Percentiles rank a stretch among this genome's conserved stretches.
Conservation (phyloP, 441 rosid species). For the Adansonia rubrostipa region DNA sequence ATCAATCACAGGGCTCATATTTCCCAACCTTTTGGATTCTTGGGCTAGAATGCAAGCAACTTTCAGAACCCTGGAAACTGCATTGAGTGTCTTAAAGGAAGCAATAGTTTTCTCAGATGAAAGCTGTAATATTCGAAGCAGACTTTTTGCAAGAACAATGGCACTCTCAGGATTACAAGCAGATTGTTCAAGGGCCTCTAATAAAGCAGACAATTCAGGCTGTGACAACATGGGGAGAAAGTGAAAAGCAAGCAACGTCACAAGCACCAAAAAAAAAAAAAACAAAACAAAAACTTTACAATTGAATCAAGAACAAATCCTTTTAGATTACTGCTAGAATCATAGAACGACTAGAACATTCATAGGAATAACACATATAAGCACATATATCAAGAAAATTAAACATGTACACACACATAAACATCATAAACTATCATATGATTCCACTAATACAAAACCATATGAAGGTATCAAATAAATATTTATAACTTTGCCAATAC, state of each 20-base stretch:
- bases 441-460: neutral
- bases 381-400: neutral
- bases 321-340: slow-evolving; percentile 8
- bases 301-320: slow-evolving; percentile 15
- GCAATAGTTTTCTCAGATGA: slow-evolving; percentile 72
- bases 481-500: neutral
- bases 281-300: neutral
- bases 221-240: slow-evolving; percentile 44
- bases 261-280: slow-evolving; percentile 5
- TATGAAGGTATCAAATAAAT: slow-evolving; percentile 14
- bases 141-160: slow-evolving; percentile 65
- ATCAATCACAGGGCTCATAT: slow-evolving; percentile 36
- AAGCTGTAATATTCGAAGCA: slow-evolving; percentile 72
- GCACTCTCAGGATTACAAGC: slow-evolving; percentile 73
- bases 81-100: slow-evolving; percentile 74
- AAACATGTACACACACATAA: neutral
- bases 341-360: slow-evolving; percentile 15
- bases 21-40: slow-evolving; percentile 57
- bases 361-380: slow-evolving; percentile 2
- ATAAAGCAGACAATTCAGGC: slow-evolving; percentile 80
- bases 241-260: slow-evolving; percentile 18
- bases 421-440: slow-evolving; percentile 14
- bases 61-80: slow-evolving; percentile 77
- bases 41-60: slow-evolving; percentile 79
- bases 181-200: slow-evolving; percentile 93